Evolutionary conservation across 1,284 basidiomycete genomes (phyloP), one percentile per base, ranked within the genome.

Genomic region (Ganoderma lingzhi): DNA sequence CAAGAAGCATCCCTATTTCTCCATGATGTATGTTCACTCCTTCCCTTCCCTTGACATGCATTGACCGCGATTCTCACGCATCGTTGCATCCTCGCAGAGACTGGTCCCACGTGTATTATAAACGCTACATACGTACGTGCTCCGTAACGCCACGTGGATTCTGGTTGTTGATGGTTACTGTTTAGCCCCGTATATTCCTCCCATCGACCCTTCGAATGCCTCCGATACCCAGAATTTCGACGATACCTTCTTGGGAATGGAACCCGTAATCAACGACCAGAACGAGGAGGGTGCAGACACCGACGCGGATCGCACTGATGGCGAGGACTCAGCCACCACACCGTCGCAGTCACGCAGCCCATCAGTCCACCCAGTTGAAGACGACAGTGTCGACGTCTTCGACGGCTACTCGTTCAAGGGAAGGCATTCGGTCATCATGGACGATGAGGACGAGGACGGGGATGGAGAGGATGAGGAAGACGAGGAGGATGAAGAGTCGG

Each of bases 201-300:
- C 94, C 23, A 95, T 97, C 77, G 95, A 99, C 79, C 95, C 96
- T 8, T 89, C 90, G 60, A 95, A 98, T 80, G 96, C 96, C 74
- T 93, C 92, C 77, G 97, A 99, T 87, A 97, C 95, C 72, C 95
- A 96, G 80, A 98, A 99, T 82, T 99, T 99, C 80, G 97, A 99
- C 80, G 95, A 97, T 75, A 93, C 95, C 42, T 99, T 98, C 88
- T 87, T 99, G 67, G 95, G 96, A 78, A 97, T 98, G 93, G 92
- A 94, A 74, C 95, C 95, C 48, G 90, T 93, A 67, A 88, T 95
- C 72, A 92, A 94, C 72, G 93, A 92, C 75, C 89, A 86, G 70
- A 85, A 88, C 74, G 88, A 82, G 65, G 77, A 78, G 66, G 75
- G 80, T 59, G 77, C 78, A 59, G 82, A 81, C 64, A 92, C 91